Percentiles rank a stretch among this genome's conserved stretches.
Conservation (phyloP, 805 yeast genomes). For the Metschnikowia lunata region DNA sequence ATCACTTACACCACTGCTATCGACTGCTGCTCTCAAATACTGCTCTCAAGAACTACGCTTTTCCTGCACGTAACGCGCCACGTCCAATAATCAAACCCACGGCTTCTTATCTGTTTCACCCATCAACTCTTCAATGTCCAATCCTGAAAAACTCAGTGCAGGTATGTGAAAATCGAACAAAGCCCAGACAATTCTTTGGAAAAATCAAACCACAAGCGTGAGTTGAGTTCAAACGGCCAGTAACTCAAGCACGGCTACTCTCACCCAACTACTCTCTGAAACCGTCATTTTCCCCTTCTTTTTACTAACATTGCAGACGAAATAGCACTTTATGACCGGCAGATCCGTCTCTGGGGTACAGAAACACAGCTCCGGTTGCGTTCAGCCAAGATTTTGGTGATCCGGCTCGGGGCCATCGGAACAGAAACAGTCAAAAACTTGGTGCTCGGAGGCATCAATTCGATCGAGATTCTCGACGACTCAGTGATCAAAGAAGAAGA, state of each 20-base stretch:
- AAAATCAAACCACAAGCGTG: too few species aligned
- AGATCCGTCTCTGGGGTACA: constrained; percentile 93
- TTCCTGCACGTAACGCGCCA: too few species aligned
- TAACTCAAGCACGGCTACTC: too few species aligned
- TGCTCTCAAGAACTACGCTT: too few species aligned
- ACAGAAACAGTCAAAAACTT: constrained; percentile 80
- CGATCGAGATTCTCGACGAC: constrained; percentile 64
- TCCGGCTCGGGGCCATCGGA: constrained; percentile 74
- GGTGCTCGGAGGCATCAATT: constrained; percentile 83
- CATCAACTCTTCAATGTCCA: constrained; percentile 1
- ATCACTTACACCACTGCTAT: too few species aligned
- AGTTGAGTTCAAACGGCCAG: too few species aligned
- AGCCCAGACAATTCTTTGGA: too few species aligned
- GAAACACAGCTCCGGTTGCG: constrained; percentile 81
- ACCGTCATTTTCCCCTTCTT: too few species aligned
- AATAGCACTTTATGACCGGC: constrained; percentile 89
- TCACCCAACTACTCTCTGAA: too few species aligned
- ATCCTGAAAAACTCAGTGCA: constrained; percentile 16
- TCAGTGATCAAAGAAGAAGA: constrained; percentile 55
- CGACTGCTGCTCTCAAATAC: too few species aligned
- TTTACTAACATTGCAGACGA: constrained; percentile 48
- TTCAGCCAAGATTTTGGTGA: constrained; percentile 62
- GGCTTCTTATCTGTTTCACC: not conserved
- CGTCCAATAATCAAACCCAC: too few species aligned
- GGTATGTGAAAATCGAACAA: constrained; percentile 13